Base-by-base conservation (phyloP, 2,329 filamentous ascomycete genomes). In the Cladophialophora psammophila region DNA sequence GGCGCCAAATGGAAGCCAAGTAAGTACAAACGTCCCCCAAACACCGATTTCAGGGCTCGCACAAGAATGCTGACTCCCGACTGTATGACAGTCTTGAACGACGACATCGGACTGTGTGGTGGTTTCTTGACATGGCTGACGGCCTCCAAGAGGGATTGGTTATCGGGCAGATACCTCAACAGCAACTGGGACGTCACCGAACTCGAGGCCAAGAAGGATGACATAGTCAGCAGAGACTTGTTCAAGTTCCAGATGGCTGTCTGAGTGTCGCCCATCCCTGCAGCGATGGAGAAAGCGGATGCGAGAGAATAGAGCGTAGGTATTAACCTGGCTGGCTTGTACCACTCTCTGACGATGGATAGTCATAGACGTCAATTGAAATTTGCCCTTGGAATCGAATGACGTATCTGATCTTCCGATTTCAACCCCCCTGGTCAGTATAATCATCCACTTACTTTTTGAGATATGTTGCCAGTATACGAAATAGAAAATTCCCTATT, bases 181-280 rank as follows among this genome's bases (percentile, higher is more conserved):
- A 75, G 69, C n/a, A 80, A 75, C 32, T 85, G 82, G 83, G 82
- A 85, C 69, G 79, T 85, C 79, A 74, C 76, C 10, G 80, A 84
- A 70, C 72, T 84, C 57, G 70, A 81, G 65, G 68, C 62, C 0
- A 79, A 76, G 71, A 78, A 81, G 69, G 73, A 80, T 2, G 79
- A 82, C 59, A 80, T 85, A 70, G 74, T 84, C 6, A 71, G 38
- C 26, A 66, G 64, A 1, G 67, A 71, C 40, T 35, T 69, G 53
- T 64, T 71, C 48, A 71, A 71, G 54, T 69, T 69, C 38, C 61
- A 58, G 61, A 64, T 64, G 61, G 40, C 42, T n/a, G 57, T 60
- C 8, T 60, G 40, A 60, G 40, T 36, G 13, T 15, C n/a, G 40
- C 10, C 34, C 26, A 26, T 26, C 26, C 26, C 26, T 26, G 26